Percentiles rank a stretch among this genome's conserved stretches.
phyloP scores from a whole-genome alignment of 2,329 filamentous ascomycete genomes.

The Leptographium galeiforme region DNA sequence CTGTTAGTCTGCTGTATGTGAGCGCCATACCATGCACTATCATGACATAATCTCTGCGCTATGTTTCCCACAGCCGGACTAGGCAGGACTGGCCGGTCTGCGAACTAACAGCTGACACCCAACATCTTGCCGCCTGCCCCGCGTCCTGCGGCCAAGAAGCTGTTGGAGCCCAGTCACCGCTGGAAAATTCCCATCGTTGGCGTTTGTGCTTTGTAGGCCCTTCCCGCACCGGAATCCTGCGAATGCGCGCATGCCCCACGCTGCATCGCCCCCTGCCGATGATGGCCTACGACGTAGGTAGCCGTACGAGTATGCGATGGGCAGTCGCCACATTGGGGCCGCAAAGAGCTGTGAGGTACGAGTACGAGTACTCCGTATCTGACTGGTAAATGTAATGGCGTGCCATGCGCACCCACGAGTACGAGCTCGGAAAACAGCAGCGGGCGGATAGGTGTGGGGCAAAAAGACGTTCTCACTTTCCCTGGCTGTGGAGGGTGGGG shows the following conservation, averaged over 20 bases:
- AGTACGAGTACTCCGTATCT: too few species aligned
- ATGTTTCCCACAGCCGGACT: too few species aligned
- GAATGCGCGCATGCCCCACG: too few species aligned
- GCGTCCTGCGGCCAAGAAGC: neutral
- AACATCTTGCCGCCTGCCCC: neutral
- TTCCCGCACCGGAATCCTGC: too few species aligned
- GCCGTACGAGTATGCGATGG: too few species aligned
- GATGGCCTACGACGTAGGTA: too few species aligned
- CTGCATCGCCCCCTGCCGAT: neutral
- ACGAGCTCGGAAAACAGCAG: conserved; percentile 2
- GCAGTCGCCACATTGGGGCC: conserved; percentile 3
- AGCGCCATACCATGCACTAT: neutral
- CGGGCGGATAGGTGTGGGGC: neutral
- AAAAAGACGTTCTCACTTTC: conserved; percentile 1
- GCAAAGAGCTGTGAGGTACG: neutral
- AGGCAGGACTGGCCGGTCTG: too few species aligned
- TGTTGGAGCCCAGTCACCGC: neutral
- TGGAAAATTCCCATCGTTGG: too few species aligned
- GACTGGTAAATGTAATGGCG: conserved; percentile 2
- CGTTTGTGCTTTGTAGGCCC: too few species aligned
- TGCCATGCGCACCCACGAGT: conserved; percentile 4
- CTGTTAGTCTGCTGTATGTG: neutral
- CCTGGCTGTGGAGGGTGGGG: neutral
- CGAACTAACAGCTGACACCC: neutral
- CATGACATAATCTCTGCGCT: neutral